Percentiles rank a stretch among this genome's conserved stretches.
Conservation (phyloP, 345 rosid species). For the Pistacia atlantica region DNA sequence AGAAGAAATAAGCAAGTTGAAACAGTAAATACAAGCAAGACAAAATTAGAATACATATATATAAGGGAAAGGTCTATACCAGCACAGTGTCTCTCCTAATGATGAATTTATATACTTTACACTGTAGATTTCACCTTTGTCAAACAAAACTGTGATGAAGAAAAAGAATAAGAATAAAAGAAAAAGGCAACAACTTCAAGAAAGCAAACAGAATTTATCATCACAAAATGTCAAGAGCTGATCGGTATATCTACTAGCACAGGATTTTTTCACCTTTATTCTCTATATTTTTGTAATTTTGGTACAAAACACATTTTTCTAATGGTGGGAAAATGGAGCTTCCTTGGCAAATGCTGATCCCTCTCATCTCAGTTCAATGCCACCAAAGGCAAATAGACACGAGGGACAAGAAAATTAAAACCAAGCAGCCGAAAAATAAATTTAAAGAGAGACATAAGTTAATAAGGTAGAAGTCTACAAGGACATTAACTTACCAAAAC, state of each 20-base stretch:
- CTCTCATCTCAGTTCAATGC: constrained; percentile 18
- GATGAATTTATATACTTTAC: constrained; percentile 21
- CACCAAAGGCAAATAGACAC: constrained; percentile 25
- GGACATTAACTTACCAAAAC: constrained; percentile 27
- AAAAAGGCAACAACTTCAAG: constrained; percentile 28
- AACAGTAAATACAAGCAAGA: constrained; percentile 12
- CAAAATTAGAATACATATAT: constrained; percentile 12
- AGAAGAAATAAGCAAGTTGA: background rate
- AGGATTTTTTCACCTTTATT: constrained; percentile 14
- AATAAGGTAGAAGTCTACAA: constrained; percentile 24
- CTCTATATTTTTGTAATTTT: constrained; percentile 12
- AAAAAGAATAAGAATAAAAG: background rate
- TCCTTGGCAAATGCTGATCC: constrained; percentile 20
- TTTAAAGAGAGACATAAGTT: constrained; percentile 11
- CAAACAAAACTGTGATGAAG: constrained; percentile 20
- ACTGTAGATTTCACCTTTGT: constrained; percentile 36
- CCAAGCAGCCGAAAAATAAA: constrained; percentile 24
- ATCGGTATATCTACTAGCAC: constrained; percentile 22
- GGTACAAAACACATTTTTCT: constrained; percentile 10
- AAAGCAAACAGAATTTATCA: constrained; percentile 23
- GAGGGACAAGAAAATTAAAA: constrained; percentile 14
- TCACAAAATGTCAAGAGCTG: constrained; percentile 23
- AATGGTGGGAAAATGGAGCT: constrained; percentile 27
- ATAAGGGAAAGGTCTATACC: constrained; percentile 1
- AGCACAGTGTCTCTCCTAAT: constrained; percentile 14